Conservation (phyloP, 352 stramenopile genomes). For the Globisporangium spinosum region DNA sequence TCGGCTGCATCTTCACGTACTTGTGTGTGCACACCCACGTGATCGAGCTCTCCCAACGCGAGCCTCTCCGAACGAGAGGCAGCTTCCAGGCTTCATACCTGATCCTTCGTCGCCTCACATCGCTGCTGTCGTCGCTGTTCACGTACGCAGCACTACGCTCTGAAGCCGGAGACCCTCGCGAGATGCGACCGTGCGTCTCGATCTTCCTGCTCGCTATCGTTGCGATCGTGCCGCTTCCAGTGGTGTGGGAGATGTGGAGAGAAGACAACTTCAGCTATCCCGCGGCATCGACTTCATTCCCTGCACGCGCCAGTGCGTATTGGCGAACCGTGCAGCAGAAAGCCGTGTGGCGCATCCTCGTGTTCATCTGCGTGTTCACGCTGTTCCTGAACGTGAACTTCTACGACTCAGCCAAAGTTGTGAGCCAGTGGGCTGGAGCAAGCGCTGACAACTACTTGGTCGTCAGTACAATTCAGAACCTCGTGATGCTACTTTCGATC, state of each 20-base stretch:
- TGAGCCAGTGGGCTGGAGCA: constrained; percentile 26
- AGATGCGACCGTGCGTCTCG: background rate
- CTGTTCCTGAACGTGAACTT: constrained; percentile 38
- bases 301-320: constrained; percentile 12
- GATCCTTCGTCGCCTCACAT: constrained; percentile 27
- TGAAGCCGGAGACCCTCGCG: constrained; percentile 6
- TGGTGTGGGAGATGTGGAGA: constrained; percentile 34
- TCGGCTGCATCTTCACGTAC: constrained; percentile 30
- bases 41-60: constrained; percentile 40
- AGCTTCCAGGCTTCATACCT: constrained; percentile 38
- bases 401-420: constrained; percentile 17
- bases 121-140: constrained; percentile 16
- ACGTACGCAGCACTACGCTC: constrained; percentile 12
- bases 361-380: constrained; percentile 39
- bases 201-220: constrained; percentile 30
- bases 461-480: constrained; percentile 22
- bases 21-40: constrained; percentile 33
- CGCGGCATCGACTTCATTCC: constrained; percentile 26
- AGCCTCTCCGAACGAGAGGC: constrained; percentile 31
- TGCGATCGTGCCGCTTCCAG: constrained; percentile 25
- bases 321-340: constrained; percentile 55
- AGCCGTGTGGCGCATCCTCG: constrained; percentile 38
- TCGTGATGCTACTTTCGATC: constrained; percentile 22
- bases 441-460: constrained; percentile 22
- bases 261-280: background rate